Evolutionary conservation across 768 basidiomycete genomes (phyloP), one percentile per base, ranked within the genome.

Genomic region (Tylopilus intermedius): DNA sequence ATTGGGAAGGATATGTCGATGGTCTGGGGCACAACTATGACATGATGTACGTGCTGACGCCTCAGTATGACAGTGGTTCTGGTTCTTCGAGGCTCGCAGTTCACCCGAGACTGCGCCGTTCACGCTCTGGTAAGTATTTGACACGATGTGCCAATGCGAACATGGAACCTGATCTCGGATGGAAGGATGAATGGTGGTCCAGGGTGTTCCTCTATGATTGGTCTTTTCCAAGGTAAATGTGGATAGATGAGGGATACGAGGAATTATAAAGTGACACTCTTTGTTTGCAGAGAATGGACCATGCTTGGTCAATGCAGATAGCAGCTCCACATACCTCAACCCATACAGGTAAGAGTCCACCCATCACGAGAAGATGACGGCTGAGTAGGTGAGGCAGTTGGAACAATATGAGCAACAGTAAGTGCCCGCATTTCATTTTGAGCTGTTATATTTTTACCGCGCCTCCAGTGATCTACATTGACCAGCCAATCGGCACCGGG

Each of bases 321-420:
- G 30, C 2, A 64, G 68, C 33, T 75, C 77, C 2, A 83, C 82
- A 0, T 70, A 66, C 15, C 59, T 81, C 40, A 86, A 88, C 58
- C 81, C 84, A 0, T 82, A 74, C 66, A 84, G 81, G 80, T 80
- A 53, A 43, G 62, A 2, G 21, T 13, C 10, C 6, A 10, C 13
- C 5, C 5, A 33, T 52, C 21, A n/a, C 15, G n/a, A 6, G 7
- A 26, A 10, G 11, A 45, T 27, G 24, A 8, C 8, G 14, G 41
- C 41, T 56, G 38, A 57, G 48, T 6, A 29, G 2, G 24, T 38
- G 27, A 39, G 38, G 9, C 39, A 82, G 84, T 50, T 87, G 86
- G 86, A 86, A 85, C 59, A 81, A 78, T 47, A 60, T 81, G 48
- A 83, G 78, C 68, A 86, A 86, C 55, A 77, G 84, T 84, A 45